phyloP scores from a whole-genome alignment of 805 yeast species.

The Ogataea paradorogensis region DNA sequence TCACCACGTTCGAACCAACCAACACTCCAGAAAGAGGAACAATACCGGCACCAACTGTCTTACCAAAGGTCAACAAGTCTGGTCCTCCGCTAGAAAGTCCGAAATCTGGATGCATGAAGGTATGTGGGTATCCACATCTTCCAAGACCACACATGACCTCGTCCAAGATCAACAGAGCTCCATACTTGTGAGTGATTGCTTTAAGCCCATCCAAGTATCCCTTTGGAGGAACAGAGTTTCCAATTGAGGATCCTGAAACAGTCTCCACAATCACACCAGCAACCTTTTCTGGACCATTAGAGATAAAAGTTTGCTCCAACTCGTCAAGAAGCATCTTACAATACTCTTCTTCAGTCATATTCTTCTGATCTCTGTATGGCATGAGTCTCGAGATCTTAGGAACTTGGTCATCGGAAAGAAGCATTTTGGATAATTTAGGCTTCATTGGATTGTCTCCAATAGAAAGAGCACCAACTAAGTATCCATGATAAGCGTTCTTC shows the following conservation, averaged over 20 bases:
- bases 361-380: constrained; percentile 35
- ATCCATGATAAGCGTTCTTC: constrained; percentile 45
- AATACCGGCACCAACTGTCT: constrained; percentile 48
- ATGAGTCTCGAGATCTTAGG: constrained; percentile 31
- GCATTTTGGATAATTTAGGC: constrained; percentile 29
- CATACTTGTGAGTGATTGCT: constrained; percentile 48
- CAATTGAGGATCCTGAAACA: constrained; percentile 45
- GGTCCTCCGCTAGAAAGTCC: constrained; percentile 33
- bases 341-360: constrained; percentile 40
- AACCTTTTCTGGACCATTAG: constrained; percentile 41
- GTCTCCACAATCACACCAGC: constrained; percentile 44
- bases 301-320: constrained; percentile 39
- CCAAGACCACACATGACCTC: constrained; percentile 60
- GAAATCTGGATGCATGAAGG: constrained; percentile 29
- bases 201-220: constrained; percentile 46
- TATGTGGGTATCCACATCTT: constrained; percentile 46
- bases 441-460: constrained; percentile 36
- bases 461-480: constrained; percentile 43
- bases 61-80: constrained; percentile 47
- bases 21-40: constrained; percentile 47
- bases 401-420: constrained; percentile 23
- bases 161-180: constrained; percentile 45
- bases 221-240: constrained; percentile 42
- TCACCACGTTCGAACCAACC: constrained; percentile 38
- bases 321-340: constrained; percentile 36